Percentiles rank a stretch among this genome's conserved stretches.
Evolutionary conservation across 2,329 filamentous ascomycete genomes (phyloP).

Genomic region (Penicillium sp.): DNA sequence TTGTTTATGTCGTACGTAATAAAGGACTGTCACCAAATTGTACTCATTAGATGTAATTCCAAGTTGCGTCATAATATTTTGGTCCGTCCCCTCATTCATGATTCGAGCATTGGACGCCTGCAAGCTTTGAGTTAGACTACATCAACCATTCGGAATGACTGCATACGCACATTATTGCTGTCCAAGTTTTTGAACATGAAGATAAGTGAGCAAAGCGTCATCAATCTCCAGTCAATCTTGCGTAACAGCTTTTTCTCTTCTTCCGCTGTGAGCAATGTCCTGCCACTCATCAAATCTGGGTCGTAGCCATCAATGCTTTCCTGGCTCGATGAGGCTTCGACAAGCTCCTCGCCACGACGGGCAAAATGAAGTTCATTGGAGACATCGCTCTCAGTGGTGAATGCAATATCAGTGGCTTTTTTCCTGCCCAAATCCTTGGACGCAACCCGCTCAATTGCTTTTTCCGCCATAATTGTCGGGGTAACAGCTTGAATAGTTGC

Average conservation of each 20-base stretch:
- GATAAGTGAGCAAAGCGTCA: constrained; percentile 41
- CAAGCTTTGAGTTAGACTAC: constrained; percentile 9
- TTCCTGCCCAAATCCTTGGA: neutral
- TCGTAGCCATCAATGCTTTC: constrained; percentile 30
- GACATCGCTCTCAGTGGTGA: neutral
- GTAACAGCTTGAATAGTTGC: too few relatives aligned
- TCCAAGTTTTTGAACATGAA: constrained; percentile 35
- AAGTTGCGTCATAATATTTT: constrained; percentile 29
- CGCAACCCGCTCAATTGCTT: neutral
- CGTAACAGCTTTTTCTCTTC: constrained; percentile 50
- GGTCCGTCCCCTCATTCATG: constrained; percentile 36
- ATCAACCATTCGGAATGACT: neutral
- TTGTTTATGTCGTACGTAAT: constrained; percentile 30
- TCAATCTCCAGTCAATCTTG: constrained; percentile 46
- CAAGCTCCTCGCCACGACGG: constrained; percentile 17
- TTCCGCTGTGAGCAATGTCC: constrained; percentile 36
- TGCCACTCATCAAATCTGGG: constrained; percentile 31
- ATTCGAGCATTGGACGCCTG: constrained; percentile 34
- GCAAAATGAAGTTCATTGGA: constrained; percentile 19
- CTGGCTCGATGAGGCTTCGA: neutral
- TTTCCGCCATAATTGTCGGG: neutral
- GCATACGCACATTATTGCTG: constrained; percentile 27
- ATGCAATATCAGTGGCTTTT: neutral
- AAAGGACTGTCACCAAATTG: constrained; percentile 36
- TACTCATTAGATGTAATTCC: constrained; percentile 33